Evolutionary conservation across 1,284 basidiomycete genomes (phyloP), one percentile per base, ranked within the genome.

Genomic region (Cryptococcus sp.): DNA sequence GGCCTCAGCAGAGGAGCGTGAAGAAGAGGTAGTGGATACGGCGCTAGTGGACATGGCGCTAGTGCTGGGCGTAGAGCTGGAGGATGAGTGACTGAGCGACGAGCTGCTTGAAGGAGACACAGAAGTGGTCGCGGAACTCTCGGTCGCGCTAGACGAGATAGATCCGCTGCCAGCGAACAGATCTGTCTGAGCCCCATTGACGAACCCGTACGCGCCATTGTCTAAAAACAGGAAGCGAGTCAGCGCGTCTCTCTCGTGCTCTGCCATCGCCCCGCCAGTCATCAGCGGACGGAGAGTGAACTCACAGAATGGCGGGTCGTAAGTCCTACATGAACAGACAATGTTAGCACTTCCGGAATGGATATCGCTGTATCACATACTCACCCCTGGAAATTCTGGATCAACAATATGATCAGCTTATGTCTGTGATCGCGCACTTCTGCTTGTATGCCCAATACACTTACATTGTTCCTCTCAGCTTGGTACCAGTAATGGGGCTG

Each of bases 151-250:
- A 8, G 50, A 10, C 38, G 27, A 23, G n/a, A 39, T 48, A 30
- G 48, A 43, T 16, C 50, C 58, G 13, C 53, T 52, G 17, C 58
- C 63, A 8, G 68, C 70, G 57, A 75, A 80, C 38, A 80, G 69
- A 57, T 81, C 77, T 27, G 75, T 76, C 65, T 81, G 79, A 22
- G 79, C 79, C 30, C 79, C 79, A 55, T 81, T 67, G 58, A 66
- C 68, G 63, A 74, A 81, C 16, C 78, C 78, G 51, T 77, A 79
- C 17, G 69, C 69, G 38, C 56, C 66, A 60, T 80, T 78, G 62
- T 81, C 69, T 70, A 46, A 5, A 7, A 35, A 5, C 30, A 35
- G 22, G 22, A 4, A 20, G 22, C 5, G 8, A 39, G 50, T 62
- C 46, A 61, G 60, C 58, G 16, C 17, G 23, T 16, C 30, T 20